Evolutionary conservation across 2,329 filamentous ascomycete species (phyloP).

Genomic region (Clarireedia paspali): DNA sequence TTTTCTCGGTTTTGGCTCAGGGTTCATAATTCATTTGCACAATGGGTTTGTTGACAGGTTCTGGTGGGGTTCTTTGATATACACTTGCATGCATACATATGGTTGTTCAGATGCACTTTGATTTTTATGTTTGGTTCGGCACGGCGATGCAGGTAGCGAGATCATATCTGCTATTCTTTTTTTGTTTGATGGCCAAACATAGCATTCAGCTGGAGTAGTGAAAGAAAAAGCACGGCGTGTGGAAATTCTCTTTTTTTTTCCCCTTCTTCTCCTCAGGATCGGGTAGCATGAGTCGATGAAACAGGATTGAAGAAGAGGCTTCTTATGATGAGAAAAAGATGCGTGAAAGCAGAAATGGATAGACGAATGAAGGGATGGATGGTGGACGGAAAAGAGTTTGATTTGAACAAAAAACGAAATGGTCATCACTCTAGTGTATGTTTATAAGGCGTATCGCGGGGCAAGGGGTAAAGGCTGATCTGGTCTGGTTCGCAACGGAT

Average conservation of each 20-base stretch:
- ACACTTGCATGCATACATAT: conserved; percentile 10
- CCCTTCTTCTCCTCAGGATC: background rate
- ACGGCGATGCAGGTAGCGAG: background rate
- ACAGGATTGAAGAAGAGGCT: background rate
- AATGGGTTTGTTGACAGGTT: conserved; percentile 1
- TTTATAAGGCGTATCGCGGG: background rate
- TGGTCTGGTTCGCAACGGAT: background rate
- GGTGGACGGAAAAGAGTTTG: background rate
- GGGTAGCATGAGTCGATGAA: background rate
- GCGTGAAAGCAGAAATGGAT: background rate
- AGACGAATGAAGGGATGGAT: background rate
- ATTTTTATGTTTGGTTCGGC: conserved; percentile 3
- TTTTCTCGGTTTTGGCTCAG: conserved; percentile 7
- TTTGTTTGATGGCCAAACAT: background rate
- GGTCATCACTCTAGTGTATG: background rate
- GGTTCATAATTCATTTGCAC: conserved; percentile 9
- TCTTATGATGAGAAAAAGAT: background rate
- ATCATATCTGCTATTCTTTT: background rate
- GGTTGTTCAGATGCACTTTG: conserved; percentile 3
- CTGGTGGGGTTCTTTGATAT: conserved; percentile 11
- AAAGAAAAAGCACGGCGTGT: background rate
- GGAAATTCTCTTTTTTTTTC: background rate
- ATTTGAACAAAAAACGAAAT: background rate
- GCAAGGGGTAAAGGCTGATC: background rate
- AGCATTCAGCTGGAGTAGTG: background rate